phyloP scores from a whole-genome alignment of 2,329 filamentous ascomycete species.

The Talaromyces piceae region DNA sequence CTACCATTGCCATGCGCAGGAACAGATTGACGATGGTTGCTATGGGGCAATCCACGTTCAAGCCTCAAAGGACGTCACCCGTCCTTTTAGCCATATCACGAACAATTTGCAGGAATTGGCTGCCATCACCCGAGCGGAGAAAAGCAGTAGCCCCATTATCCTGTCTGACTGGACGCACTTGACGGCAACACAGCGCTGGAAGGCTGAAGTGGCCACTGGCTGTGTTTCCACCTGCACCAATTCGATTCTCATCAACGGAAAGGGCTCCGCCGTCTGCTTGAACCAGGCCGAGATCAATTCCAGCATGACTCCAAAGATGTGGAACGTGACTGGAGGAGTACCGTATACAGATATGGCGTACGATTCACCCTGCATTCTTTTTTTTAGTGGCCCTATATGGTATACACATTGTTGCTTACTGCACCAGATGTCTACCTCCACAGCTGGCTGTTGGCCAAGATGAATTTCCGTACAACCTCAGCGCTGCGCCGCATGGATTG shows the following conservation, averaged over 20 bases:
- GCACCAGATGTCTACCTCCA: conserved; percentile 4
- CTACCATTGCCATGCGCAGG: conserved; percentile 52
- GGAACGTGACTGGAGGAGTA: conserved; percentile 6
- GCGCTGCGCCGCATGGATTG: background rate
- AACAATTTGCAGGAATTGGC: conserved; percentile 24
- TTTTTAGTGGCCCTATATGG: background rate
- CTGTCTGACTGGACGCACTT: conserved; percentile 51
- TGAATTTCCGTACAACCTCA: conserved; percentile 1
- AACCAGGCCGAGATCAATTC: conserved; percentile 21
- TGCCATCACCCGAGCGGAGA: conserved; percentile 46
- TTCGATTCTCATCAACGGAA: conserved; percentile 55
- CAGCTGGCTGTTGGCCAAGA: background rate
- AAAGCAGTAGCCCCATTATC: conserved; percentile 40
- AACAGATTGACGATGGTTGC: conserved; percentile 53
- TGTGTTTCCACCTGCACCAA: conserved; percentile 50
- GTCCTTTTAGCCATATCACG: conserved; percentile 20
- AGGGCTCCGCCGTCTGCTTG: conserved; percentile 27
- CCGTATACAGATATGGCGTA: conserved; percentile 9
- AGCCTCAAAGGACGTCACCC: conserved; percentile 16
- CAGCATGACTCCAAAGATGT: conserved; percentile 21
- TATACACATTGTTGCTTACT: background rate
- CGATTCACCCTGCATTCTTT: background rate
- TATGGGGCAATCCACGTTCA: conserved; percentile 49
- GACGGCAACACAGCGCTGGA: conserved; percentile 41
- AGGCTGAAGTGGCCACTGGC: conserved; percentile 22